phyloP scores from a whole-genome alignment of 1,284 basidiomycete species.

The Mycena citricolor region DNA sequence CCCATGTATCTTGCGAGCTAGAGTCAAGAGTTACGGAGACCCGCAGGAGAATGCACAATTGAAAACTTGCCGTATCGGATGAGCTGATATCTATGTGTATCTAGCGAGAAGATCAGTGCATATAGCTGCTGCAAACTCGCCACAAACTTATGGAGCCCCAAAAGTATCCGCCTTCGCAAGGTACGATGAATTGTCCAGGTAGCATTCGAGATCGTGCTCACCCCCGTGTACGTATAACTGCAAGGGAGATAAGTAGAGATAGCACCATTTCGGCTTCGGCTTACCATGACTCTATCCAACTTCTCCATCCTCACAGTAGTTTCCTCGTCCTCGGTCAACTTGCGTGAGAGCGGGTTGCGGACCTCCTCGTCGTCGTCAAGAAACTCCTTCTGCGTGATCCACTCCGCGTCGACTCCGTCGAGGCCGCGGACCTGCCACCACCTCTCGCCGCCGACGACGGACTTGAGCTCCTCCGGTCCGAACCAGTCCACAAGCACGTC shows the following conservation, averaged over 20 bases:
- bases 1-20: slow-evolving; percentile 72
- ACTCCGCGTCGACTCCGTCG: slow-evolving; percentile 73
- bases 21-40: neutral
- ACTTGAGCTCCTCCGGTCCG: slow-evolving; percentile 68
- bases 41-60: neutral
- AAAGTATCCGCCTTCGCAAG: slow-evolving; percentile 53
- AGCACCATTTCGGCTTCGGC: slow-evolving; percentile 20
- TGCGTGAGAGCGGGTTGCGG: slow-evolving; percentile 27
- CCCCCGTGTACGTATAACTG: slow-evolving; percentile 78
- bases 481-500: slow-evolving; percentile 77
- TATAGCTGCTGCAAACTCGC: slow-evolving; percentile 1
- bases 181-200: neutral
- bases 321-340: slow-evolving; percentile 39
- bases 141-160: slow-evolving; percentile 64
- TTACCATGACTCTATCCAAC: slow-evolving; percentile 56
- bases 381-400: slow-evolving; percentile 68
- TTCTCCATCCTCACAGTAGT: slow-evolving; percentile 53
- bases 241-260: slow-evolving; percentile 5
- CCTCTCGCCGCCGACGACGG: slow-evolving; percentile 74
- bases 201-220: slow-evolving; percentile 26
- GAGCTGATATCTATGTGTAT: slow-evolving; percentile 71
- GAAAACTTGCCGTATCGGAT: slow-evolving; percentile 50
- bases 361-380: slow-evolving; percentile 31
- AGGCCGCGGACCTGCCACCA: slow-evolving; percentile 86
- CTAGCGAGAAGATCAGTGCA: slow-evolving; percentile 36